Evolutionary conservation across 768 basidiomycete genomes (phyloP).

Genomic region (Clitopilus passeckerianus): DNA sequence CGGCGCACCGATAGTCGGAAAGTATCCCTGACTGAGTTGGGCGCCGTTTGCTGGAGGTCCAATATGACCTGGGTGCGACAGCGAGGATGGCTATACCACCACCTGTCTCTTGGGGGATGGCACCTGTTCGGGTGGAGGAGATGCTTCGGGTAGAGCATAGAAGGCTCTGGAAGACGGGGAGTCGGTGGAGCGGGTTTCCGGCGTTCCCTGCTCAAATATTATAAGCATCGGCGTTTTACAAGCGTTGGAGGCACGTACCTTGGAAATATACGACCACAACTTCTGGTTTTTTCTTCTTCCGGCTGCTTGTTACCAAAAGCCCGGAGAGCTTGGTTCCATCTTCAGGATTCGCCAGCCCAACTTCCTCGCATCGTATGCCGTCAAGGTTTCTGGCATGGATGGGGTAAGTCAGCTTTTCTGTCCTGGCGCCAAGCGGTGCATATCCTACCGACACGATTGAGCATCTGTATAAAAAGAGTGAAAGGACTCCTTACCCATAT

Average conservation of each 20-base stretch:
- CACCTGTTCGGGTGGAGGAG: conserved; percentile 23
- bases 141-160: conserved; percentile 43
- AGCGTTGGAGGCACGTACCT: conserved; percentile 10
- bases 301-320: conserved; percentile 7
- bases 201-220: conserved; percentile 41
- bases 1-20: conserved; percentile 31
- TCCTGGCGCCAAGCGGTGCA: conserved; percentile 32
- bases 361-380: conserved; percentile 13
- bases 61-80: conserved; percentile 44
- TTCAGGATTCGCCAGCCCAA: conserved; percentile 5
- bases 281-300: conserved; percentile 1
- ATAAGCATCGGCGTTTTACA: not conserved
- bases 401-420: conserved; percentile 21
- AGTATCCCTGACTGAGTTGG: conserved; percentile 35
- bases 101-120: not conserved
- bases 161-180: conserved; percentile 35
- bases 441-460: conserved; percentile 17
- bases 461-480: not conserved
- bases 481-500: conserved; percentile 28
- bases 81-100: conserved; percentile 25
- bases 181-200: conserved; percentile 39
- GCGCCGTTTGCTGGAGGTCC: conserved; percentile 33
- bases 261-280: conserved; percentile 18
- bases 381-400: conserved; percentile 8
- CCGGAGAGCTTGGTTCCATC: conserved; percentile 8